A percentile compares a stretch with the other conserved stretches of the same genome.
Conservation (phyloP, 2,329 filamentous ascomycete species). For the Neofusicoccum sp. region DNA sequence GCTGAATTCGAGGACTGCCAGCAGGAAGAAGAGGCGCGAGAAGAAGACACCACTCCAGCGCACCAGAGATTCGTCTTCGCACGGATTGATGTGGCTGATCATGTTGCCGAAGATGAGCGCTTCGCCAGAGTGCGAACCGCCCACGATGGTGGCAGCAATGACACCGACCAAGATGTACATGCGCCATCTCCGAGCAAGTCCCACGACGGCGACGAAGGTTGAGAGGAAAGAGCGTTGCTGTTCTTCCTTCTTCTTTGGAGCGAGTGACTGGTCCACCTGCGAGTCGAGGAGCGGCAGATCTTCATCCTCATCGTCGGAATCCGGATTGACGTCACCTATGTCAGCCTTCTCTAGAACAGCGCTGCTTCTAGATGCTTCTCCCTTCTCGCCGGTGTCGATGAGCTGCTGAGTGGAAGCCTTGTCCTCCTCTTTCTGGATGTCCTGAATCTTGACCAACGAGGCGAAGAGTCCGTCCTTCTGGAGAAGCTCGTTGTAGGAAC, state of each 20-base stretch:
- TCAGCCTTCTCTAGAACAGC: neutral
- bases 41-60: conserved; percentile 7
- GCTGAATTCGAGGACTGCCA: conserved; percentile 6
- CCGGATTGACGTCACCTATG: neutral
- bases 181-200: neutral
- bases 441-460: conserved; percentile 25
- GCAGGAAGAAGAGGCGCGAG: conserved; percentile 1
- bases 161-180: neutral
- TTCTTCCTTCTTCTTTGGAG: neutral
- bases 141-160: conserved; percentile 3
- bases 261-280: neutral
- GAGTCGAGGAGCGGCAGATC: conserved; percentile 10
- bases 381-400: neutral
- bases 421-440: conserved; percentile 11
- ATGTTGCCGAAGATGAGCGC: conserved; percentile 15
- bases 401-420: neutral
- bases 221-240: conserved; percentile 6
- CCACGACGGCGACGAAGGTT: neutral
- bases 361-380: neutral
- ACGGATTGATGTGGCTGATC: conserved; percentile 2
- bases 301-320: conserved; percentile 1
- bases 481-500: conserved; percentile 45
- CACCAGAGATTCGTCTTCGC: neutral
- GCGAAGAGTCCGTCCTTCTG: conserved; percentile 44
- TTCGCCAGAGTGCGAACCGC: neutral